phyloP scores from a whole-genome alignment of 2,329 filamentous ascomycete genomes.

The Spiromastix sp. region DNA sequence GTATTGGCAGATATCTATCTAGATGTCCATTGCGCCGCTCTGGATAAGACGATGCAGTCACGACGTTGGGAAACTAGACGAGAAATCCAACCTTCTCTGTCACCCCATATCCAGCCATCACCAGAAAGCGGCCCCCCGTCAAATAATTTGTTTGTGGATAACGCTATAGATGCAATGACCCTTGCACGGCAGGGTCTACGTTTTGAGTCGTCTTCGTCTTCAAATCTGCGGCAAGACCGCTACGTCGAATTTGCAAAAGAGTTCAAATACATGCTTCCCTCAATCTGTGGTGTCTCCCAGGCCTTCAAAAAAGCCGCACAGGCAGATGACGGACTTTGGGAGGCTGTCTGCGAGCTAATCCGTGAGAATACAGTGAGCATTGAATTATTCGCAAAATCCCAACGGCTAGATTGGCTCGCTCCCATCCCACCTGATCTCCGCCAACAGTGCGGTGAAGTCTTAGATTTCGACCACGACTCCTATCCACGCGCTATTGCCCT shows the following conservation, averaged over 20 bases:
- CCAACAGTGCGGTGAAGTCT: not conserved
- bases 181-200: too few relatives aligned
- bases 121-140: too few relatives aligned
- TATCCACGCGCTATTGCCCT: not conserved
- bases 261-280: constrained; percentile 1
- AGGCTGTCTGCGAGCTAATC: not conserved
- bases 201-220: too few relatives aligned
- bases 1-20: too few relatives aligned
- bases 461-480: not conserved
- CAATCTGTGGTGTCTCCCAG: constrained; percentile 2
- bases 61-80: too few relatives aligned
- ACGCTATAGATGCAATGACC: too few relatives aligned
- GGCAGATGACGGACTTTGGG: not conserved
- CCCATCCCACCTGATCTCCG: not conserved
- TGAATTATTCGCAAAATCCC: constrained; percentile 4
- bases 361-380: constrained; percentile 3
- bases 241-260: not conserved
- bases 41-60: too few relatives aligned
- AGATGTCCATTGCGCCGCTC: too few relatives aligned
- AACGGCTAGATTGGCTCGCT: not conserved
- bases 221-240: not conserved
- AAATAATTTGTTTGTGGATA: too few relatives aligned
- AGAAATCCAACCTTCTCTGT: too few relatives aligned
- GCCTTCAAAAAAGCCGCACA: not conserved
- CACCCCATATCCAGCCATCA: too few relatives aligned